Percentiles rank a stretch among this genome's conserved stretches.
These are phyloP conservation scores for Lophiotrema nucula DNA, from an alignment of 495 filamentous ascomycete genomes.

Conservation along the genomic window DNA sequence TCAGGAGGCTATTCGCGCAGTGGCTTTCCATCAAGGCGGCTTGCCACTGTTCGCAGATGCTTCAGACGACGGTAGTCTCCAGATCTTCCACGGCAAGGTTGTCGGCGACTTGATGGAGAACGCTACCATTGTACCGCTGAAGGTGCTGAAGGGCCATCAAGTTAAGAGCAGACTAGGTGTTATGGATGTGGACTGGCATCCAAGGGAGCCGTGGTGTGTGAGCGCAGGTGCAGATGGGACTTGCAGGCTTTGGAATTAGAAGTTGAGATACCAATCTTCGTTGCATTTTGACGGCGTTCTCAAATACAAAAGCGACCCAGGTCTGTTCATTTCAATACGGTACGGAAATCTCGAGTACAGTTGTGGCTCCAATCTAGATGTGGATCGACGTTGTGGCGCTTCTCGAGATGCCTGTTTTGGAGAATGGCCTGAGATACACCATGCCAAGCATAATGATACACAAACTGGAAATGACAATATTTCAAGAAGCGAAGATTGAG, in stretches of 20 bases:
- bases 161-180: slow-evolving; percentile 78
- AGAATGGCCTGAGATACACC: too few relatives aligned
- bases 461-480: too few relatives aligned
- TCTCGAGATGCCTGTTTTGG: too few relatives aligned
- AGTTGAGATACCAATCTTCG: slow-evolving; percentile 1
- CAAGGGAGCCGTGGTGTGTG: slow-evolving; percentile 85
- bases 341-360: too few relatives aligned
- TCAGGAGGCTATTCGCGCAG: slow-evolving; percentile 80
- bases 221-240: slow-evolving; percentile 94
- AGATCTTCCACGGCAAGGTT: slow-evolving; percentile 96
- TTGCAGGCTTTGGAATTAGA: slow-evolving; percentile 71
- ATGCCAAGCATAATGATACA: too few relatives aligned
- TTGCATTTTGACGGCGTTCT: too few relatives aligned
- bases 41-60: slow-evolving; percentile 90
- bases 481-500: too few relatives aligned
- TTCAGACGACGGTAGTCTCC: slow-evolving; percentile 87
- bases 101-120: slow-evolving; percentile 93
- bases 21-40: slow-evolving; percentile 78
- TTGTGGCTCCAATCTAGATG: too few relatives aligned
- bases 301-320: too few relatives aligned
- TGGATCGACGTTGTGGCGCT: too few relatives aligned
- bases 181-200: slow-evolving; percentile 93
- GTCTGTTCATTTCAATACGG: too few relatives aligned
- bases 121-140: slow-evolving; percentile 91
- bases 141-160: slow-evolving; percentile 87